Conservation (phyloP, 2,329 filamentous ascomycete species). For the Ophiosphaerella herpotricha region DNA sequence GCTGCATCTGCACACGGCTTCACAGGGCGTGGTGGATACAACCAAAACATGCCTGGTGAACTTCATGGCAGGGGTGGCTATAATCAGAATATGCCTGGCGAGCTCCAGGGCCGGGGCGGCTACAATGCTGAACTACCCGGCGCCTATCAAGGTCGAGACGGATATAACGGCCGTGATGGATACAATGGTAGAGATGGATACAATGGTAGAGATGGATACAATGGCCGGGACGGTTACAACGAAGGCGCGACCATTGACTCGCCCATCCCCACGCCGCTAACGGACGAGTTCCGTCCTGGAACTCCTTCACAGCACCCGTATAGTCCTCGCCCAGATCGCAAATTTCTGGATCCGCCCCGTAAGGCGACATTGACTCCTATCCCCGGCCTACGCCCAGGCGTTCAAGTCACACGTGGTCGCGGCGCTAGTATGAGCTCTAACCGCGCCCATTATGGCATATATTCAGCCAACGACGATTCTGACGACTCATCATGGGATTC, state of each 20-base stretch:
- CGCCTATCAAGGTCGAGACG: constrained; percentile 41
- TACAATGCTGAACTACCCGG: constrained; percentile 38
- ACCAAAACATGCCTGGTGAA: constrained; percentile 32
- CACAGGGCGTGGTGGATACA: constrained; percentile 38
- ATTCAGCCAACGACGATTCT: constrained; percentile 36
- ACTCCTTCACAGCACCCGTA: constrained; percentile 36
- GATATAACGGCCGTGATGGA: constrained; percentile 42
- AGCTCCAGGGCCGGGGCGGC: constrained; percentile 39
- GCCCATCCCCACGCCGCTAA: constrained; percentile 35
- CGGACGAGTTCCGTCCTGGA: constrained; percentile 40
- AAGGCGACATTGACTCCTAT: constrained; percentile 45
- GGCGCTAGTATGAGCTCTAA: constrained; percentile 35
- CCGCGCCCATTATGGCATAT: constrained; percentile 35
- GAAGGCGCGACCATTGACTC: constrained; percentile 35
- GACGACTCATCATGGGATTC: constrained; percentile 49
- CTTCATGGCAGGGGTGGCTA: constrained; percentile 39
- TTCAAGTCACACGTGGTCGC: constrained; percentile 38
- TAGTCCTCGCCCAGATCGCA: constrained; percentile 36
- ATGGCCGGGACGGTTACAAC: constrained; percentile 33
- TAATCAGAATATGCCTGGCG: constrained; percentile 36
- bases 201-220: constrained; percentile 36
- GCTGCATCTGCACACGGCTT: constrained; percentile 24
- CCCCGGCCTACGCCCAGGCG: constrained; percentile 40
- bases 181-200: constrained; percentile 42
- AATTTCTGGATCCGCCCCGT: constrained; percentile 36